Conservation (phyloP, 352 stramenopile species). For the Aphanomyces cochlioides region DNA sequence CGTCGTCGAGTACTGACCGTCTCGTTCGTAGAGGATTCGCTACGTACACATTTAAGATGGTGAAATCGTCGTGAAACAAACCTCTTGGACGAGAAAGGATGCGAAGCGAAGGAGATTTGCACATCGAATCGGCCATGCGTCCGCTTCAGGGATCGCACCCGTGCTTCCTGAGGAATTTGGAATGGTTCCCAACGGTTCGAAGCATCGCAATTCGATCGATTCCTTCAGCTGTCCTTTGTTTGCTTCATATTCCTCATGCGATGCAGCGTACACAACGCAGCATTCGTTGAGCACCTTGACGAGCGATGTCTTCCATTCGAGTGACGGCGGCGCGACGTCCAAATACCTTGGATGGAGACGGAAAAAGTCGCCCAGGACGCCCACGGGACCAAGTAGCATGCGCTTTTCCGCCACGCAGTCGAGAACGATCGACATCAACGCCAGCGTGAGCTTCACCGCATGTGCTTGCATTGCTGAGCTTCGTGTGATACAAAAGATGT, state of each 20-base stretch:
- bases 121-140: constrained; percentile 22
- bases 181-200: constrained; percentile 44
- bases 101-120: neutral
- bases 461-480: constrained; percentile 35
- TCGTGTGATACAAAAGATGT: constrained; percentile 67
- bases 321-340: constrained; percentile 43
- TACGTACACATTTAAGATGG: too few relatives aligned
- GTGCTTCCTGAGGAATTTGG: constrained; percentile 14
- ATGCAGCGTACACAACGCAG: constrained; percentile 32
- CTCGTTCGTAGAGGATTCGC: too few relatives aligned
- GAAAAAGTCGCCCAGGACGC: constrained; percentile 68
- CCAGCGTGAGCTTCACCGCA: constrained; percentile 52
- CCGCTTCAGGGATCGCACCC: constrained; percentile 18
- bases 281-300: constrained; percentile 55
- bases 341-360: constrained; percentile 41
- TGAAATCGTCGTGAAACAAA: neutral
- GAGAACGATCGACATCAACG: constrained; percentile 47
- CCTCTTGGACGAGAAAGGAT: constrained; percentile 35
- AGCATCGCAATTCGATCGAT: constrained; percentile 65
- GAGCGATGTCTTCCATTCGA: constrained; percentile 47
- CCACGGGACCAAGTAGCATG: constrained; percentile 52
- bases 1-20: too few relatives aligned
- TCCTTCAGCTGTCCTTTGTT: constrained; percentile 54
- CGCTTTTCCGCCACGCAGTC: constrained; percentile 44
- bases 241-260: constrained; percentile 28